Percentiles rank a stretch among this genome's conserved stretches.
Evolutionary conservation across 805 yeast genomes (phyloP).

Genomic region (Brettanomyces sp.): DNA sequence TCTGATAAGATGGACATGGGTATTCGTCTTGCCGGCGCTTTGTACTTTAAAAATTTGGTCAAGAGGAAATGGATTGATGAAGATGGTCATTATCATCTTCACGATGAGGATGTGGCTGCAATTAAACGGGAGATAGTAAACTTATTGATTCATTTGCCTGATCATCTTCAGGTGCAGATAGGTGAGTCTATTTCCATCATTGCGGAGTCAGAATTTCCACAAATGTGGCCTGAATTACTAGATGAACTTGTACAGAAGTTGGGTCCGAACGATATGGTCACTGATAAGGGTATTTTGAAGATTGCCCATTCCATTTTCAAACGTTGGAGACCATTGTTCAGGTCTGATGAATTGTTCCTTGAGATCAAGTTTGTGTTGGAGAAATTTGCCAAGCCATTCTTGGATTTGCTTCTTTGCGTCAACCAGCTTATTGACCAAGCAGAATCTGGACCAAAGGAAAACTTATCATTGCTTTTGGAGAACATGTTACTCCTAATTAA

Average conservation of each 20-base stretch:
- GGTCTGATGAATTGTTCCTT: conserved; percentile 79
- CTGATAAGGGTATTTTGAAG: conserved; percentile 75
- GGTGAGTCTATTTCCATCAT: conserved; percentile 90
- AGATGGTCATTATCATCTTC: conserved; percentile 66
- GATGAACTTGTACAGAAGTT: conserved; percentile 66
- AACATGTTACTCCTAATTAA: conserved; percentile 65
- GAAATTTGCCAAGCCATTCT: conserved; percentile 73
- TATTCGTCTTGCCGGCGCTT: conserved; percentile 77
- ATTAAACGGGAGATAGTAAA: conserved; percentile 72
- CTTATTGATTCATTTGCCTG: conserved; percentile 79
- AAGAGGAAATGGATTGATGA: conserved; percentile 86
- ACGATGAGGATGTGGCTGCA: conserved; percentile 49
- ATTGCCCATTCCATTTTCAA: conserved; percentile 95
- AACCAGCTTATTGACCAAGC: conserved; percentile 52
- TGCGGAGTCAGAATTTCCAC: conserved; percentile 95
- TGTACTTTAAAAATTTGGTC: conserved; percentile 82
- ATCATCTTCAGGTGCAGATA: conserved; percentile 76
- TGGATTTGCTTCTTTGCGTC: conserved; percentile 55
- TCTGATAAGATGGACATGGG: conserved; percentile 41
- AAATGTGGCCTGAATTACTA: conserved; percentile 71
- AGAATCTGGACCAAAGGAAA: conserved; percentile 32
- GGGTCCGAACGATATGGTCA: conserved; percentile 53
- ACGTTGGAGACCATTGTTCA: conserved; percentile 91
- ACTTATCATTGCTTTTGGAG: conserved; percentile 52
- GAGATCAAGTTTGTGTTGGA: conserved; percentile 84